phyloP scores from a whole-genome alignment of 2,329 filamentous ascomycete genomes.

The Kalaharituber pfeilii region DNA sequence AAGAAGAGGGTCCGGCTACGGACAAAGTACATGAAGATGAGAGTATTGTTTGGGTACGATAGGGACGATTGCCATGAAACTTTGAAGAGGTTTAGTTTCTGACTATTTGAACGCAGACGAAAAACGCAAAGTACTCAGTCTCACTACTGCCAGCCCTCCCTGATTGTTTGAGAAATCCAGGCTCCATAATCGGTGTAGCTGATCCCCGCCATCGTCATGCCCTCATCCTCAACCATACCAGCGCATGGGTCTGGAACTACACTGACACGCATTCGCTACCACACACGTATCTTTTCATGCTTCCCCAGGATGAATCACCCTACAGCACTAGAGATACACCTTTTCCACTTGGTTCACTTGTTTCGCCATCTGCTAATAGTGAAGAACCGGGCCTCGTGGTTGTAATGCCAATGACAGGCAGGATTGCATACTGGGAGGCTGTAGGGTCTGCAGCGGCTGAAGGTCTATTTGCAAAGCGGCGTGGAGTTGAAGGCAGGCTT shows the following conservation, averaged over 20 bases:
- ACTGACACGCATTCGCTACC: constrained; percentile 47
- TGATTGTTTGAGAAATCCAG: constrained; percentile 15
- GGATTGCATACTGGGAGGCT: constrained; percentile 87
- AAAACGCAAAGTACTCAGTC: constrained; percentile 23
- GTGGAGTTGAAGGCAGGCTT: constrained; percentile 21
- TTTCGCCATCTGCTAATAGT: constrained; percentile 60
- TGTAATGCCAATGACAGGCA: constrained; percentile 66
- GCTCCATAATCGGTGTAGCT: constrained; percentile 24
- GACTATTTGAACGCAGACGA: constrained; percentile 20
- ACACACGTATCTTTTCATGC: constrained; percentile 61
- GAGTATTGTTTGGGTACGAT: constrained; percentile 14
- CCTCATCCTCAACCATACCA: constrained; percentile 59
- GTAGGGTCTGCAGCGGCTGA: constrained; percentile 37
- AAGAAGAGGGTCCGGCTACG: constrained; percentile 11
- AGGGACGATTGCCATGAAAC: too few species aligned
- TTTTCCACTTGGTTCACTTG: constrained; percentile 65
- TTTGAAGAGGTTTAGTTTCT: too few species aligned
- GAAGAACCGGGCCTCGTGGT: constrained; percentile 73
- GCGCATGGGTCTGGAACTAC: constrained; percentile 86
- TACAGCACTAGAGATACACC: constrained; percentile 36
- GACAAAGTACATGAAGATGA: constrained; percentile 14
- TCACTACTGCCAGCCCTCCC: constrained; percentile 21
- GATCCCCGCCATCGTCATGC: constrained; percentile 52
- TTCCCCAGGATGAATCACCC: constrained; percentile 42
- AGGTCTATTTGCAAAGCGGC: constrained; percentile 20